Base-by-base conservation (phyloP, 2,329 filamentous ascomycete species). In the Pestalotiopsis fici region DNA sequence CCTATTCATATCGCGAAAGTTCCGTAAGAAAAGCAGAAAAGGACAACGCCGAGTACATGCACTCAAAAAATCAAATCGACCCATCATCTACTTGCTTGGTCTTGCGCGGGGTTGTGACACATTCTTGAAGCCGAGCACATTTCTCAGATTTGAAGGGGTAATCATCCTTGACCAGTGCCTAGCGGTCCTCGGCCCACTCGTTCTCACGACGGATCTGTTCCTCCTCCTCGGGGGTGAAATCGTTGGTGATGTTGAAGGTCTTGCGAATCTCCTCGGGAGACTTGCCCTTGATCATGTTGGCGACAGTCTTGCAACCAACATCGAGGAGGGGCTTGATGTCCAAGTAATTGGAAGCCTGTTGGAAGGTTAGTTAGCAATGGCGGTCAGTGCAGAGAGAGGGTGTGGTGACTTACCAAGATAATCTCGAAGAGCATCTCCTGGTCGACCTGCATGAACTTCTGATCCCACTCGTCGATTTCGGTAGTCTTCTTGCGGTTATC, bases 281-380 rank as follows among this genome's bases (percentile, higher is more conserved):
- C 88, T 99, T 99, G 84, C 96, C 96, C 92, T 99, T 99, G 87
- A 99, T 99, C 96, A 99, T 99, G 84, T 99, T 99, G 70, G 96
- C 96, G 18, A 99, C 96, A 0, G 96, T 99, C 89, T 99, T 99
- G 90, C 96, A 99, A 70, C 96, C 96, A 68, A 98, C 95, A 72
- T 99, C 96, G 31, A 99, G 91, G 1, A 99, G 92, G 1, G 94
- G 92, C 88, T 98, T 99, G 86, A 99, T 99, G 74, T 99, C 96
- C 68, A 99, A 91, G 81, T 98, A 99, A 87, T 99, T 99, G 75
- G 95, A 94, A 3, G 96, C 96, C 93, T 96, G 72, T 15, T 65
- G 64, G 64, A 56, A 62, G 21, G 50, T 18, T 21, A 47, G 70
- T 80, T 68, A 78, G 71, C 59, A 15, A 69, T 70, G 69, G n/a